Base-by-base conservation (phyloP, 192 early-diverging fungal species). In the Gonapodya sp. region DNA sequence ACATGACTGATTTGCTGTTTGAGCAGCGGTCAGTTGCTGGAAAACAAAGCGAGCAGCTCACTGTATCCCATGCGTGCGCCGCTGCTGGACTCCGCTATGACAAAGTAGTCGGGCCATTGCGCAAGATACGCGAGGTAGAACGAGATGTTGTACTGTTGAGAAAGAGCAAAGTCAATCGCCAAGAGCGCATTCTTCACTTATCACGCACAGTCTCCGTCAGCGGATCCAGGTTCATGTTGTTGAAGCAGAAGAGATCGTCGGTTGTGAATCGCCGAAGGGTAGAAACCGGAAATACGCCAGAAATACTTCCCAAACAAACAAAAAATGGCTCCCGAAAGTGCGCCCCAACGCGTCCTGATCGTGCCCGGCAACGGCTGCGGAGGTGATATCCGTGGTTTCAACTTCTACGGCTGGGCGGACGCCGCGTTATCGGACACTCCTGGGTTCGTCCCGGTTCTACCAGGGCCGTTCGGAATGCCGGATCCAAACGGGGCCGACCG, bases 51-150 rank as follows among this genome's bases (percentile, higher is more conserved):
- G 33, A 30, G 24, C 16, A 46, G 74, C 73, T 79, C 87, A 94
- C 94, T 88, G 83, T 96, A 96, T 36, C 94, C 96, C 96, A 97
- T 96, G 31, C 91, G 81, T 1, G 84, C 81, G 2, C 89, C 89
- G 78, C 86, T 87, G 0, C 94, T 88, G 0, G 94, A 92, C 79
- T 93, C 92, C 81, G 96, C 94, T 30, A 94, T 89, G 31, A 88
- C 90, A 84, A 96, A 99, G 74, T 95, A 92, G 84, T 96, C 95
- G 34, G 97, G 97, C 96, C 96, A 98, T 36, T 90, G 89, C 1
- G 95, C 92, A 35, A 99, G 87, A 84, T 99, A 99, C 31, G 90
- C 89, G 0, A 99, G 91, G 82, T 99, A 99, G 83, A 96, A 97
- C 0, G 92, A 91, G 78, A 96, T 94, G 81, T 94, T 93, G 89